Base-by-base conservation (phyloP, 2,329 filamentous ascomycete species). In the Lachnellula hyalina region DNA sequence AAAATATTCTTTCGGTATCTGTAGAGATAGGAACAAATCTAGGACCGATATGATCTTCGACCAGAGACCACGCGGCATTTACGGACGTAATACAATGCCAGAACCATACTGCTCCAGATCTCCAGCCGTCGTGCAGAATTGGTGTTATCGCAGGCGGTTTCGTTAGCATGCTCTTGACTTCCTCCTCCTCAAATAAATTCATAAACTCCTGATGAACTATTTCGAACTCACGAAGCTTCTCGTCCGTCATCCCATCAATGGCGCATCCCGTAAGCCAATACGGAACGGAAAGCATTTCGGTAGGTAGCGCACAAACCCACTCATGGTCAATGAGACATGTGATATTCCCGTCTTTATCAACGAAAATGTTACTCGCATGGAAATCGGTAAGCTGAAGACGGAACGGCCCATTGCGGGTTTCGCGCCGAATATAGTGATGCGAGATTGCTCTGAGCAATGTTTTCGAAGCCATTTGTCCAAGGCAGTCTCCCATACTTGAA, bases 321-420 rank as follows among this genome's bases (percentile, higher is more conserved):
- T 72, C 70, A 19, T 69, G 63, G 54, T 73, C 69, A 15, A 73
- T 66, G 1, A 72, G 36, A 44, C 60, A 61, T 9, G 61, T 69
- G 32, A 73, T 60, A 47, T 73, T 70, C 69, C 68, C 71, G 25
- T 71, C 48, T 23, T 70, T 49, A 52, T 73, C 68, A 11, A 72
- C 67, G 28, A 73, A 64, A 28, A 74, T 67, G 47, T 73, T 73
- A 38, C 68, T 67, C 21, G 47, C 53, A 57, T 72, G 63, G 15
- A 72, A 54, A 52, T 73, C 68, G 19, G 67, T 70, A 40, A 72
- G 48, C 17, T 60, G 51, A 49, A 69, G 63, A 51, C 61, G 17
- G 47, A 66, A 71, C 8, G 67, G 67, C 2, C 68, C 65, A 51
- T 65, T 54, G 17, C 69, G 62, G 14, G 34, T 45, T 46, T 63